Conservation (phyloP, 1,284 basidiomycete species). For the Phaffia rhodozyma region DNA sequence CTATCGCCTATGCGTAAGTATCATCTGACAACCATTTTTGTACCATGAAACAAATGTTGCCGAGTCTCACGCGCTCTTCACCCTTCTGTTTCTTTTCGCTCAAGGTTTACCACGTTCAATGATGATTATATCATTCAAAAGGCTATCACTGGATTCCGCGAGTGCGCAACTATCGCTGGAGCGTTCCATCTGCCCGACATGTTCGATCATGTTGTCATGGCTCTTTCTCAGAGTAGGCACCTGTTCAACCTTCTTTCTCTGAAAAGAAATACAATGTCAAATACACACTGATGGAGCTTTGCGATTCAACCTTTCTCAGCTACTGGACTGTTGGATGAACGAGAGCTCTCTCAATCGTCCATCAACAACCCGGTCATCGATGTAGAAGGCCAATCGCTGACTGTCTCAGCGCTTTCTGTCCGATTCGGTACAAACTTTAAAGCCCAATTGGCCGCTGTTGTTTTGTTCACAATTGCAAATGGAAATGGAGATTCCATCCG, state of each 20-base stretch:
- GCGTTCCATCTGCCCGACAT: conserved; percentile 84
- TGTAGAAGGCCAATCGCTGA: conserved; percentile 77
- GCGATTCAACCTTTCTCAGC: conserved; percentile 34
- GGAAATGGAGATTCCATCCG: conserved; percentile 90
- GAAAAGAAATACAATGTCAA: not conserved
- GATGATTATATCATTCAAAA: conserved; percentile 95
- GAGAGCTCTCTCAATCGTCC: conserved; percentile 50
- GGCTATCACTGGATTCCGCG: conserved; percentile 86
- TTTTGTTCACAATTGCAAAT: conserved; percentile 95
- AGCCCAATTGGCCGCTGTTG: conserved; percentile 90
- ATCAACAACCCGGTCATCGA: conserved; percentile 83
- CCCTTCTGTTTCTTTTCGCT: conserved; percentile 23
- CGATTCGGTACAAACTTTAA: conserved; percentile 93
- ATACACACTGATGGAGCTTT: not conserved
- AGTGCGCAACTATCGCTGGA: conserved; percentile 87
- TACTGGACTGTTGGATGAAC: conserved; percentile 66
- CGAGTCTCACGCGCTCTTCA: not conserved
- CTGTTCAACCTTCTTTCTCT: no score
- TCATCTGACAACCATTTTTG: not conserved
- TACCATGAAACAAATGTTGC: not conserved
- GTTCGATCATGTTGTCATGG: conserved; percentile 90
- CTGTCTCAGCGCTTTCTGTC: conserved; percentile 82
- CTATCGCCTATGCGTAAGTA: conserved; percentile 60
- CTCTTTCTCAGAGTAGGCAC: conserved; percentile 52
- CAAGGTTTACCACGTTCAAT: conserved; percentile 71